A percentile compares a stretch with the other conserved stretches of the same genome.
Conservation (phyloP, 257 asterid species). For the Solanum chmielewskii region DNA sequence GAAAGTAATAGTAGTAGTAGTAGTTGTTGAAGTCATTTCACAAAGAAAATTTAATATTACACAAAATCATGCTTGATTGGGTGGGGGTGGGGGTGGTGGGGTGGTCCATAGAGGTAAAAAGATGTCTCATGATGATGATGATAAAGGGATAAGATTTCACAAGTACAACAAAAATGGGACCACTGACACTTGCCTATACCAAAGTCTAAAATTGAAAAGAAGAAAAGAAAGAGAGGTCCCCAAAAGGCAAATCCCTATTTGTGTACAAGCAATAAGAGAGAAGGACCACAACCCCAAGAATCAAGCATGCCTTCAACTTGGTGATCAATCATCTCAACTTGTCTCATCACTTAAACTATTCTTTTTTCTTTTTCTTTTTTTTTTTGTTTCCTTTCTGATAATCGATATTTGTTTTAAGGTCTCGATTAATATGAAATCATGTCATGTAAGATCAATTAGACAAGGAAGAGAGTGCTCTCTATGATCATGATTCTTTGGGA, state of each 20-base stretch:
- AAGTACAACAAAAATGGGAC: constrained; percentile 4
- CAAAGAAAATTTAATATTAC: not conserved
- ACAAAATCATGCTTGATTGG: not conserved
- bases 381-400: not conserved
- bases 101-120: not conserved
- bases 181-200: constrained; percentile 2
- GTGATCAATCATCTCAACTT: not conserved
- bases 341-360: not conserved
- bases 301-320: not conserved
- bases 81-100: not conserved
- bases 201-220: not conserved
- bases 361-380: not conserved
- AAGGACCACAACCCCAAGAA: constrained; percentile 1
- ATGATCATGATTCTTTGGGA: not conserved
- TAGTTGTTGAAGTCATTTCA: not conserved
- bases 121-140: not conserved
- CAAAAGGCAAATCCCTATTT: not conserved
- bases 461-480: not conserved
- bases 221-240: not conserved
- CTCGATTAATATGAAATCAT: not conserved
- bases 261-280: not conserved
- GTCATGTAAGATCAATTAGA: not conserved
- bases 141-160: constrained; percentile 5
- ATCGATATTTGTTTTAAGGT: not conserved
- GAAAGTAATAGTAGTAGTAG: not conserved